Percentiles rank a stretch among this genome's conserved stretches.
Evolutionary conservation across 192 early-diverging fungal species (phyloP).

Genomic region (Gonapodya prolifera): DNA sequence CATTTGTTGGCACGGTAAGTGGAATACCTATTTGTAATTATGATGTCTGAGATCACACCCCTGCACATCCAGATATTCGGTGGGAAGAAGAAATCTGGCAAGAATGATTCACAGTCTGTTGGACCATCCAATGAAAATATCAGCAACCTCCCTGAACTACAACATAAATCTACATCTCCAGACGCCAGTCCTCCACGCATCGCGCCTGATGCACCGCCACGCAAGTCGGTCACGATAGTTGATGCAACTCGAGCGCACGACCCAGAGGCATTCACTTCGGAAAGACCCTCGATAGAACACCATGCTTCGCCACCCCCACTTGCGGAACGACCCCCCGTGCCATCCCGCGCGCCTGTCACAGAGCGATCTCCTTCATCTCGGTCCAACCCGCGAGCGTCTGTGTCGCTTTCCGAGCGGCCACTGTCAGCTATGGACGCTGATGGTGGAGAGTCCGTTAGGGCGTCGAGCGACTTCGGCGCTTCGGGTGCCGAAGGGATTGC

Average conservation of each 20-base stretch:
- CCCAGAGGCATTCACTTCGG: neutral
- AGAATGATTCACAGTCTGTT: neutral
- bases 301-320: neutral
- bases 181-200: neutral
- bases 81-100: neutral
- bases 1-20: neutral
- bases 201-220: neutral
- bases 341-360: neutral
- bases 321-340: neutral
- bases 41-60: neutral
- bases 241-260: neutral
- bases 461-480: too few species aligned
- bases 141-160: neutral
- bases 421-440: neutral
- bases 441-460: too few species aligned
- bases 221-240: neutral
- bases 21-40: neutral
- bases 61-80: neutral
- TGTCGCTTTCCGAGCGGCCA: neutral
- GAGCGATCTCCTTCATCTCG: neutral
- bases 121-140: neutral
- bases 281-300: neutral
- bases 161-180: neutral
- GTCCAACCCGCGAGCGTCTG: neutral
- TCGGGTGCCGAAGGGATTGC: neutral